A percentile compares a stretch with the other conserved stretches of the same genome.
phyloP scores from a whole-genome alignment of 2,329 filamentous ascomycete species.

The Pseudogymnoascus pannorum region DNA sequence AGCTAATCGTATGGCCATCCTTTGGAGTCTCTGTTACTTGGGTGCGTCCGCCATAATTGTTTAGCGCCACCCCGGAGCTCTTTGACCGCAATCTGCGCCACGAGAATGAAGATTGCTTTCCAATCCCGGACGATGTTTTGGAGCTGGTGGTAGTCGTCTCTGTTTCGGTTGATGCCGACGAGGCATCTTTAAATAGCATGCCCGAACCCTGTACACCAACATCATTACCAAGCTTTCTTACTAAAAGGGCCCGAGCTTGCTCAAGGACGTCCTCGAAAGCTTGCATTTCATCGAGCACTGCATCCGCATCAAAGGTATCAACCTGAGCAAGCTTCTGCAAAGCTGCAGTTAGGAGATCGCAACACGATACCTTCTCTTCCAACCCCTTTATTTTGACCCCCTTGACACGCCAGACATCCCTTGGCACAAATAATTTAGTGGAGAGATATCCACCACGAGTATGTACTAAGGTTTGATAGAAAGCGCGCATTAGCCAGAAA shows the following conservation, averaged over 20 bases:
- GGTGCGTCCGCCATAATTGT: constrained; percentile 43
- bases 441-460: constrained; percentile 88
- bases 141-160: constrained; percentile 36
- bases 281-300: constrained; percentile 91
- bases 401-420: constrained; percentile 89
- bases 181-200: constrained; percentile 68
- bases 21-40: constrained; percentile 37
- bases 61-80: constrained; percentile 62
- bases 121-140: constrained; percentile 54
- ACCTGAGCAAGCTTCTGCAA: constrained; percentile 75
- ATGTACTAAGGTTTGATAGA: constrained; percentile 88
- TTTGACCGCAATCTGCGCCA: constrained; percentile 89
- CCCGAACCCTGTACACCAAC: constrained; percentile 73
- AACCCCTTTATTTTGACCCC: constrained; percentile 86
- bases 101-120: constrained; percentile 73
- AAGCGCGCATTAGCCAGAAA: constrained; percentile 94
- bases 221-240: constrained; percentile 85
- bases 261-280: constrained; percentile 78
- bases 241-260: constrained; percentile 67
- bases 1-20: constrained; percentile 60
- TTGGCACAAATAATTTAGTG: constrained; percentile 82
- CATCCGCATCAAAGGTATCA: constrained; percentile 84
- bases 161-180: constrained; percentile 34
- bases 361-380: constrained; percentile 90
- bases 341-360: constrained; percentile 83